Evolutionary conservation across 257 asterid genomes (phyloP).

Genomic region (Lycium barbarum): DNA sequence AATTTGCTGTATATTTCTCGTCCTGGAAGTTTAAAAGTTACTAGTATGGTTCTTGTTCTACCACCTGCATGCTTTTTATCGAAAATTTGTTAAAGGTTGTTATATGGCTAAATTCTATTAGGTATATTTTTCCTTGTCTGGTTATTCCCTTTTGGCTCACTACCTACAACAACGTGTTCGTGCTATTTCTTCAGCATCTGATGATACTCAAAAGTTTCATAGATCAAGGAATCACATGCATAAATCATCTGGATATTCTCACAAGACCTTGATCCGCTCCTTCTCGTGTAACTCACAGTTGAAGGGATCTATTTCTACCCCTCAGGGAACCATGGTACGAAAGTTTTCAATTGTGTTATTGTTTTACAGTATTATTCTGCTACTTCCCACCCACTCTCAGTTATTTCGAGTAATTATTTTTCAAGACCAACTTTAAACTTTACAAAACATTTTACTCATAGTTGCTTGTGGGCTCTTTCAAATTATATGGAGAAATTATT

Average conservation of each 20-base stretch:
- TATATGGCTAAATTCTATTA: too few relatives aligned
- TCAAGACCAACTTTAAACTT: background rate
- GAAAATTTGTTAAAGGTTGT: too few relatives aligned
- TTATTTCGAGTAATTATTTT: too few relatives aligned
- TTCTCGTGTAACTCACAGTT: constrained; percentile 68
- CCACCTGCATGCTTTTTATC: too few relatives aligned
- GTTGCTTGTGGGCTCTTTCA: background rate
- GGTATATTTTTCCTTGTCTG: constrained; percentile 41
- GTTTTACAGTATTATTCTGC: too few relatives aligned
- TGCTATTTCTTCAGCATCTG: constrained; percentile 56
- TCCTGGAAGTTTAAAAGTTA: constrained; percentile 24
- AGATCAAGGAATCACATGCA: constrained; percentile 73
- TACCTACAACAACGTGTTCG: constrained; percentile 36
- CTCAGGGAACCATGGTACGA: constrained; percentile 59
- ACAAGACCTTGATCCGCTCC: constrained; percentile 60
- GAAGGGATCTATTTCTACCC: constrained; percentile 60
- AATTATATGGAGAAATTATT: background rate
- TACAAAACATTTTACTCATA: background rate
- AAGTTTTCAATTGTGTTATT: background rate
- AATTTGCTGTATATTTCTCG: background rate
- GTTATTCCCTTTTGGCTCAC: constrained; percentile 55
- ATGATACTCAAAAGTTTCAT: constrained; percentile 73
- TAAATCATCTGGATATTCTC: constrained; percentile 55
- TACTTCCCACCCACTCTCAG: too few relatives aligned
- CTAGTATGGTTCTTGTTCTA: constrained; percentile 16